Base-by-base conservation (phyloP, 306 rosid genomes). In the Pterocarpus macrocarpus region DNA sequence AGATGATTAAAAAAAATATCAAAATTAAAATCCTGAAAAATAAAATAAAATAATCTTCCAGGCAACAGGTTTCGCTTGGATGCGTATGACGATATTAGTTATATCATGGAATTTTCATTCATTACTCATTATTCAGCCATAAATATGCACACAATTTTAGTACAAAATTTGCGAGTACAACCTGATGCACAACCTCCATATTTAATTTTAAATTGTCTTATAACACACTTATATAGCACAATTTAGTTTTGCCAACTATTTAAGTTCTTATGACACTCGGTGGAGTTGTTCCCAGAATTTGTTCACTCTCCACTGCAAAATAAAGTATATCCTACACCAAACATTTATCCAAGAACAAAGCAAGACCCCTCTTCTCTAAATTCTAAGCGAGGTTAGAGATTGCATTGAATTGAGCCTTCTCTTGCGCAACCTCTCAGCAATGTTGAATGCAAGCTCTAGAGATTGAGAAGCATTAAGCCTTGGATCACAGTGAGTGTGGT, bases 401-500 rank as follows among this genome's bases (percentile, higher is more conserved):
- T 70, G 86, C 7, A 38, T 7, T 16, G 84, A 86, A 55, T 76
- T 78, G 8, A 87, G 76, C 79, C 91, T 88, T 80, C 79, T 88
- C 83, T 82, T 88, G 74, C 91, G 86, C 50, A 88, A 64, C 79
- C 91, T 82, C 53, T 82, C 87, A 1, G 91, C 79, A 13, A 88
- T 85, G 45, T 41, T 75, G 47, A 88, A 88, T 30, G 91, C 91
- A 38, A 88, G 87, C 65, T 88, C 89, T 2, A 88, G 91, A 61
- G 91, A 88, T 47, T 88, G 91, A 72, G 89, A 88, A 57, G 89
- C 91, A 80, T 85, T 88, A 17, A 88, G 85, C 57, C 91, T 75
- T 41, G 90, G 90, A 79, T 87, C 90, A 75, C 90, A 87, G 14
- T 87, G 90, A 62, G 90, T 87, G 81, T 87, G 90, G 81, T 87